These are phyloP conservation scores for Stachybotrys elegans DNA, from an alignment of 2,329 filamentous ascomycete species.

Conservation along the genomic window DNA sequence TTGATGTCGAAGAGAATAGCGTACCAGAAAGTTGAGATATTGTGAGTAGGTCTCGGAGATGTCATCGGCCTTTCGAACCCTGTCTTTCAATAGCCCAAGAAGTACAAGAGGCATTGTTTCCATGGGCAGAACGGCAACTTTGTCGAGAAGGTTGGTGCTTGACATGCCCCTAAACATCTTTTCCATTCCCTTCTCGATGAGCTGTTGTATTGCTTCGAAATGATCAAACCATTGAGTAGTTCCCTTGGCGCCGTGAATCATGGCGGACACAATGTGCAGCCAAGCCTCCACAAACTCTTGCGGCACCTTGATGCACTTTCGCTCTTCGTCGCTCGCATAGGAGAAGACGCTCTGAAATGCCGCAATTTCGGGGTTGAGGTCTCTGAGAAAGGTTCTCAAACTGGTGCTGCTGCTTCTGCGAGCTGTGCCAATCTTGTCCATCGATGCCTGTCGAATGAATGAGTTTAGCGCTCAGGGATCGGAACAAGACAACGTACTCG, in stretches of 20 bases:
- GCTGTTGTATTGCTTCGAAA: conserved; percentile 20
- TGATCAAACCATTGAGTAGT: conserved; percentile 20
- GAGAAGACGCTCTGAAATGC: conserved; percentile 23
- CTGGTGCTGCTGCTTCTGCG: too few species aligned
- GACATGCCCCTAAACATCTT: conserved; percentile 29
- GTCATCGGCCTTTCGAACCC: conserved; percentile 29
- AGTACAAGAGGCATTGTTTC: conserved; percentile 37
- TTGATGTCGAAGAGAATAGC: conserved; percentile 1
- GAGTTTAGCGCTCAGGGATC: too few species aligned
- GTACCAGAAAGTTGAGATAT: conserved; percentile 35
- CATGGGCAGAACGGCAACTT: conserved; percentile 33
- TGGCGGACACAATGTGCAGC: conserved; percentile 34
- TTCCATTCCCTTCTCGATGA: conserved; percentile 29
- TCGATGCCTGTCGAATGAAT: too few species aligned
- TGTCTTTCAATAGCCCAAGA: conserved; percentile 32
- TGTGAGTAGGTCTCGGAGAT: conserved; percentile 37
- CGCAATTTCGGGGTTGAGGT: conserved; percentile 20
- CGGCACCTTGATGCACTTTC: conserved; percentile 26
- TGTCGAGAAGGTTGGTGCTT: conserved; percentile 25
- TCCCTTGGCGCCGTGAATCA: conserved; percentile 22
- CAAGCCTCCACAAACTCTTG: conserved; percentile 33
- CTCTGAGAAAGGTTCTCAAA: too few species aligned
- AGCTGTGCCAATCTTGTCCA: too few species aligned
- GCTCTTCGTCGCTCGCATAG: conserved; percentile 19
- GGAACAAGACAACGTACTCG: conserved; percentile 21